These are phyloP conservation scores for Colletotrichum agaves DNA, from an alignment of 2,329 filamentous ascomycete genomes.

Conservation along the genomic window DNA sequence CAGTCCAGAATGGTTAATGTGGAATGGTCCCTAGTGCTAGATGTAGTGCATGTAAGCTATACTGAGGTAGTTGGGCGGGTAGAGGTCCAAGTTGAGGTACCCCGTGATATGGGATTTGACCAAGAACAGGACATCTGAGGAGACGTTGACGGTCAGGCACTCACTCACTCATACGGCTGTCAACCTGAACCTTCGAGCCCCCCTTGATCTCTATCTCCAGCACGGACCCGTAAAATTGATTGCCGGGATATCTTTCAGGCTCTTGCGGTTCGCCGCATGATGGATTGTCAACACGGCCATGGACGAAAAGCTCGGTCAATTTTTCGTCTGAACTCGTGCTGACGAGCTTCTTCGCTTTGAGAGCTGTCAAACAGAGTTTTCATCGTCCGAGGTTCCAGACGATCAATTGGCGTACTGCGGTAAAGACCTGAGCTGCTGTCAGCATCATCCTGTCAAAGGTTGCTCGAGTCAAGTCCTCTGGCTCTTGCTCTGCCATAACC, in stretches of 20 bases:
- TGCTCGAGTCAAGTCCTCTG: not conserved
- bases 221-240: constrained; percentile 8
- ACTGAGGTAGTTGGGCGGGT: not conserved
- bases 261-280: constrained; percentile 10
- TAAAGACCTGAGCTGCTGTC: not conserved
- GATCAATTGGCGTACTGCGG: constrained; percentile 1
- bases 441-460: constrained; percentile 22
- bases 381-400: constrained; percentile 17
- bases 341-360: constrained; percentile 5
- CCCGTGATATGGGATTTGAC: constrained; percentile 22
- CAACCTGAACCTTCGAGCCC: constrained; percentile 14
- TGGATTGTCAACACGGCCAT: constrained; percentile 15
- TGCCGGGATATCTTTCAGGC: not conserved
- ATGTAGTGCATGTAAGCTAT: not conserved
- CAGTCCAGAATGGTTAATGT: constrained; percentile 9
- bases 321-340: constrained; percentile 12
- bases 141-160: constrained; percentile 12
- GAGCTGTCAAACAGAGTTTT: constrained; percentile 19
- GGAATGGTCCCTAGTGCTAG: not conserved
- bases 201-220: constrained; percentile 11
- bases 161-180: too few relatives aligned
- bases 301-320: not conserved
- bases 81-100: constrained; percentile 17
- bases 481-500: constrained; percentile 8
- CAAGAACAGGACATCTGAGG: constrained; percentile 6